Base-by-base conservation (phyloP, 805 yeast species). In the Lachancea lanzarotensis region DNA sequence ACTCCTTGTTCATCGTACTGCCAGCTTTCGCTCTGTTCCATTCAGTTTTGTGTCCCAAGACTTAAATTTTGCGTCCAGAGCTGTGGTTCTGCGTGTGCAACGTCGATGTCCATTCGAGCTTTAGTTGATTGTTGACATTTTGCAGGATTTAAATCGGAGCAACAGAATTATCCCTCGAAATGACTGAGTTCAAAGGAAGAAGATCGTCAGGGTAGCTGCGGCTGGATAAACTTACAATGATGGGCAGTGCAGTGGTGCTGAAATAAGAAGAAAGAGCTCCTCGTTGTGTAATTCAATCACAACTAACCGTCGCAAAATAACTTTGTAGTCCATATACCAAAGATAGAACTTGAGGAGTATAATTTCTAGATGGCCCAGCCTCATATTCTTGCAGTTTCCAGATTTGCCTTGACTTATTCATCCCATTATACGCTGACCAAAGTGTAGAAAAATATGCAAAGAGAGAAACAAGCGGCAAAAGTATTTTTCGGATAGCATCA, bases 161-260 rank as follows among this genome's bases (percentile, higher is more conserved):
- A 61, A 25, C 57, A 54, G 38, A 60, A 2, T 59, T 52, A 5
- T 69, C 66, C 31, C 65, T 55, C 6, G 69, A 65, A 11, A 76
- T 60, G 2, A 74, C 74, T 13, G 76, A 54, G 52, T 76, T 80
- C 7, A 72, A 59, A 22, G 76, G 63, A 10, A 72, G 76, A 31
- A 39, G 42, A 10, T 50, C 45, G 1, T 42, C 47, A 38, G 35
- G 2, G 55, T 36, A 12, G 29, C 29, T 7, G 18, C 20, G 17
- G 22, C 19, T 1, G 37, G 43, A 40, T 55, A 61, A 12, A 64
- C 67, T 38, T 64, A 64, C 4, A 64, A 45, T 38, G 45, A 62
- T 16, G 60, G 54, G 32, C 51, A 53, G 43, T 56, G 58, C 36
- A 53, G 39, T 2, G 43, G 3, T 50, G 56, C 53, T 9, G 42